These are phyloP conservation scores for Trichoderma gracile DNA, from an alignment of 2,329 filamentous ascomycete species.

Conservation along the genomic window DNA sequence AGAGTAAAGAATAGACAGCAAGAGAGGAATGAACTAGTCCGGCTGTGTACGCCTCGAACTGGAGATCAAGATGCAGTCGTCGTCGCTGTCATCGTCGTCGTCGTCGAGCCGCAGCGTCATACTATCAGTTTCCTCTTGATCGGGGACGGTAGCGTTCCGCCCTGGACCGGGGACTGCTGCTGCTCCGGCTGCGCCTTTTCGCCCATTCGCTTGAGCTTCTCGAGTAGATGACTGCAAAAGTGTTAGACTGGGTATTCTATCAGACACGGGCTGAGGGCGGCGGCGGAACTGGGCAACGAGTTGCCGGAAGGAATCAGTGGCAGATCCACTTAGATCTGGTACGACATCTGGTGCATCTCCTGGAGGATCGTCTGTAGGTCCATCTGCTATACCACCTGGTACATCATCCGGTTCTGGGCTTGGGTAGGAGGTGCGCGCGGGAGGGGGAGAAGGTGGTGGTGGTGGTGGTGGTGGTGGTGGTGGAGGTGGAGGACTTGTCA, in stretches of 20 bases:
- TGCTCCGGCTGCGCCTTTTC: constrained; percentile 41
- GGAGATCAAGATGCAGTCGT: neutral
- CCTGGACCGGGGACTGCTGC: constrained; percentile 39
- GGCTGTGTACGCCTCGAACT: neutral
- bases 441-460: neutral
- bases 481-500: neutral
- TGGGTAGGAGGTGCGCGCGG: neutral
- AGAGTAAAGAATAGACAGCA: neutral
- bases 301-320: constrained; percentile 31
- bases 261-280: constrained; percentile 33
- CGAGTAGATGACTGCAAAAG: constrained; percentile 52
- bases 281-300: constrained; percentile 34
- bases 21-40: too few species aligned
- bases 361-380: too few species aligned
- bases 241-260: constrained; percentile 38
- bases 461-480: too few species aligned
- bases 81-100: neutral
- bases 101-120: constrained; percentile 31
- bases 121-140: constrained; percentile 50
- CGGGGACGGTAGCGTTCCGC: constrained; percentile 41
- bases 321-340: constrained; percentile 28
- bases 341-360: constrained; percentile 1
- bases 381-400: neutral
- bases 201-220: constrained; percentile 53
- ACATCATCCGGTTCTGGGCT: constrained; percentile 15